A percentile compares a stretch with the other conserved stretches of the same genome.
phyloP scores from a whole-genome alignment of 176 grass and related monocot species.

The Calamus simplicifolius region DNA sequence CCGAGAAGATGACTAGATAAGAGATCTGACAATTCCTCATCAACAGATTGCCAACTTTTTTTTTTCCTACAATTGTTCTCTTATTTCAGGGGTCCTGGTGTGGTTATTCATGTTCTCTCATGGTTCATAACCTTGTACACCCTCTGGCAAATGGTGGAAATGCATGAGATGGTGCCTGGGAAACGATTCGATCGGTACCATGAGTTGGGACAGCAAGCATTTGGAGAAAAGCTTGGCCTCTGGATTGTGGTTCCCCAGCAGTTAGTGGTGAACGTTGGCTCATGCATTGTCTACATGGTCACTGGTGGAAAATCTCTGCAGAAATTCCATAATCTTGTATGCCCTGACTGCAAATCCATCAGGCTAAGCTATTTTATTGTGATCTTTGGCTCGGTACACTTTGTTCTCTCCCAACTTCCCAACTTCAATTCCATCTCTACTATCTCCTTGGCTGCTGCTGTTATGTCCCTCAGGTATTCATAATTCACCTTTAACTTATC shows the following conservation, averaged over 20 bases:
- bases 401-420: slow-evolving; percentile 44
- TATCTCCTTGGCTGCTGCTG: slow-evolving; percentile 47
- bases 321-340: slow-evolving; percentile 34
- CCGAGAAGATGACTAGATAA: no score
- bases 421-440: slow-evolving; percentile 62
- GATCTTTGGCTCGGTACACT: slow-evolving; percentile 37
- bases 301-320: slow-evolving; percentile 57
- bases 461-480: slow-evolving; percentile 51
- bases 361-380: slow-evolving; percentile 39
- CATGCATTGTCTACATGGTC: slow-evolving; percentile 68
- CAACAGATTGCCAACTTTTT: background rate
- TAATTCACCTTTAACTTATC: no score
- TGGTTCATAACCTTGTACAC: slow-evolving; percentile 55
- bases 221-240: slow-evolving; percentile 44
- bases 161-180: slow-evolving; percentile 58
- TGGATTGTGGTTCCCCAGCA: slow-evolving; percentile 71
- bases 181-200: slow-evolving; percentile 69
- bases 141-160: slow-evolving; percentile 61
- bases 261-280: slow-evolving; percentile 51
- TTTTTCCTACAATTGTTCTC: background rate
- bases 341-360: background rate
- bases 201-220: slow-evolving; percentile 60
- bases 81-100: slow-evolving; percentile 30
- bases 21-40: no score
- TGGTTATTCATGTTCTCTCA: slow-evolving; percentile 25